Evolutionary conservation across 306 rosid genomes (phyloP).

Genomic region (Fagus crenata): DNA sequence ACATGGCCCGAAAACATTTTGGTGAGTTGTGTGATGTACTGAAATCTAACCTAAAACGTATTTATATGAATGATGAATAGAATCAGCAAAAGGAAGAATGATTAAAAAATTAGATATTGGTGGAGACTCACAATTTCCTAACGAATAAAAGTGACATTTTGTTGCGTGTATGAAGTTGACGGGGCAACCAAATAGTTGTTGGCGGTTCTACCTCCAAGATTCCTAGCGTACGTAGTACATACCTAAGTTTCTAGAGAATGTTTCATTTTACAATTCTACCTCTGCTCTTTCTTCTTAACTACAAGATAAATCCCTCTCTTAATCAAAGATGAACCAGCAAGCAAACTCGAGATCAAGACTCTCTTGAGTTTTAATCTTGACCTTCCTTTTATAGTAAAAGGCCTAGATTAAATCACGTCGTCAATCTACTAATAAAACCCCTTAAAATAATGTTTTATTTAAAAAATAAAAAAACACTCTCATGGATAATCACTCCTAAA

Average conservation of each 20-base stretch:
- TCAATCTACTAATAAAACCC: no score
- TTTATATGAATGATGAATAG: conserved; percentile 8
- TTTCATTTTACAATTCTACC: conserved; percentile 39
- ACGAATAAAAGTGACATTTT: conserved; percentile 36
- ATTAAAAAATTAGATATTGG: conserved; percentile 40
- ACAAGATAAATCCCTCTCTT: no score
- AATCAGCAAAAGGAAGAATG: conserved; percentile 18
- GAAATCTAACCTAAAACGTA: conserved; percentile 49
- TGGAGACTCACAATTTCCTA: conserved; percentile 44
- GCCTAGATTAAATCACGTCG: no score
- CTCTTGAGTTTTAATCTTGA: no score
- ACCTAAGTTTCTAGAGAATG: conserved; percentile 12
- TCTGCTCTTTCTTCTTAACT: neutral
- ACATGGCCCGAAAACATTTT: conserved; percentile 22
- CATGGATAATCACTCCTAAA: no score
- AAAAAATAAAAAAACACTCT: no score
- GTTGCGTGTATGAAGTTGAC: conserved; percentile 57
- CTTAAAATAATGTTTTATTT: no score
- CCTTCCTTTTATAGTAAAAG: no score
- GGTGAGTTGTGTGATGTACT: conserved; percentile 22
- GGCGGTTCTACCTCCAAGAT: conserved; percentile 38
- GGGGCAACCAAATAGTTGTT: conserved; percentile 59
- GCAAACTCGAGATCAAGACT: no score
- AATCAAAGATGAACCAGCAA: no score
- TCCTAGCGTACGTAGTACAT: conserved; percentile 5